phyloP scores from a whole-genome alignment of 1,284 basidiomycete species.

The Farysia itapuensis region DNA sequence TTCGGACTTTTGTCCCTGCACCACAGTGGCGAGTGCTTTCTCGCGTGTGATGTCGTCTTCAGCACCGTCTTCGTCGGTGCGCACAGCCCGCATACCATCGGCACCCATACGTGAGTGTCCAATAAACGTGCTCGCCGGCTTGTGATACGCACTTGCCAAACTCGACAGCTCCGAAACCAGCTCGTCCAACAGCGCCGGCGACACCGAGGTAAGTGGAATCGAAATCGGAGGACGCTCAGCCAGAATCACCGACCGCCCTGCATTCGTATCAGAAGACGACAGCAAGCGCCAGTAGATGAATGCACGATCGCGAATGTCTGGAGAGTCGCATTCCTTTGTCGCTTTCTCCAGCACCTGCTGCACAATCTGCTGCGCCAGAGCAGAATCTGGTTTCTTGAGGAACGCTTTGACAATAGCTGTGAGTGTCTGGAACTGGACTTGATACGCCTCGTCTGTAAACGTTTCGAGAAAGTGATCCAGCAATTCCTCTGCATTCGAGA shows the following conservation, averaged over 20 bases:
- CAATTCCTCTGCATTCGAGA: slow-evolving; percentile 92
- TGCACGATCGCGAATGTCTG: slow-evolving; percentile 91
- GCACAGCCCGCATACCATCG: slow-evolving; percentile 22
- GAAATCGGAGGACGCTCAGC: slow-evolving; percentile 89
- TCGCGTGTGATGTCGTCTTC: slow-evolving; percentile 51
- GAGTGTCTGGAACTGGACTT: slow-evolving; percentile 91
- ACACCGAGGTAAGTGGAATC: slow-evolving; percentile 83
- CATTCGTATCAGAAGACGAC: slow-evolving; percentile 81
- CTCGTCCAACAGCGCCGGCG: slow-evolving; percentile 88
- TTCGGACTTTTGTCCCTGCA: slow-evolving; percentile 56
- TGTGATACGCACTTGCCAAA: slow-evolving; percentile 91
- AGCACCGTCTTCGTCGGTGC: slow-evolving; percentile 3
- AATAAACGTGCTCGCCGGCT: slow-evolving; percentile 70
- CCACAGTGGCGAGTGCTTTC: slow-evolving; percentile 63
- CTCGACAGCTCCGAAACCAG: slow-evolving; percentile 70
- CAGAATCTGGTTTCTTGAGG: slow-evolving; percentile 86
- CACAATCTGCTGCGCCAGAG: slow-evolving; percentile 74
- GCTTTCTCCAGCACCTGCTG: slow-evolving; percentile 88
- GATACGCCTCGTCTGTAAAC: slow-evolving; percentile 90
- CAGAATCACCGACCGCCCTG: slow-evolving; percentile 88
- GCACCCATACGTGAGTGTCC: slow-evolving; percentile 59
- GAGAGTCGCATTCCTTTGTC: slow-evolving; percentile 94
- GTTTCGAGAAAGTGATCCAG: slow-evolving; percentile 85
- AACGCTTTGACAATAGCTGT: slow-evolving; percentile 97
- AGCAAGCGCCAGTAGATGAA: slow-evolving; percentile 96